phyloP scores from a whole-genome alignment of 306 rosid genomes.

The Rosa chinensis region DNA sequence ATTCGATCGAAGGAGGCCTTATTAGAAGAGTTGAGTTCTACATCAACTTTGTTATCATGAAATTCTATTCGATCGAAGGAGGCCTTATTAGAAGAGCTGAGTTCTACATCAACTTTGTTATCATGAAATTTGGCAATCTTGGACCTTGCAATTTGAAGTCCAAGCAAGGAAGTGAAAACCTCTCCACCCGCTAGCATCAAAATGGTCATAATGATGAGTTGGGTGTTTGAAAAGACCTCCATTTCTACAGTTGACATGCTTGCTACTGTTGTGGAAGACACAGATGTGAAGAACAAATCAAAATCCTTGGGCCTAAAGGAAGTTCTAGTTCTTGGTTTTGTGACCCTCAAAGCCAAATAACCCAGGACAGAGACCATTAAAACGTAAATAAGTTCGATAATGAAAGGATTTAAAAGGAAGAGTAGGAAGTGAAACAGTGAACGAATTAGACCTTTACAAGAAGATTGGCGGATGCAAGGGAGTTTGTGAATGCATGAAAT shows the following conservation, averaged over 20 bases:
- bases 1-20: conserved; percentile 5
- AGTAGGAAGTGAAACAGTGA: background rate
- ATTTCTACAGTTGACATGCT: conserved; percentile 72
- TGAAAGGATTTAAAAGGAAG: conserved; percentile 21
- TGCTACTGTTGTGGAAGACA: conserved; percentile 67
- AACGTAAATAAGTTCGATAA: conserved; percentile 41
- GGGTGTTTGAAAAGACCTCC: conserved; percentile 55
- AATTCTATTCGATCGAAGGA: background rate
- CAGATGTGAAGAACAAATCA: conserved; percentile 68
- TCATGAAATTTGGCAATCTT: conserved; percentile 5
- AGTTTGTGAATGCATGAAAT: background rate
- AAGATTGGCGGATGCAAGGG: background rate
- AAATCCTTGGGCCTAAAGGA: conserved; percentile 20
- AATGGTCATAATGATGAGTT: conserved; percentile 46
- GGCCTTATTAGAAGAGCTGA: background rate
- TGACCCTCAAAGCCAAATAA: conserved; percentile 43
- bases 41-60: background rate
- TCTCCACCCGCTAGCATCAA: conserved; percentile 74
- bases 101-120: background rate
- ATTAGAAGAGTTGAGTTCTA: background rate
- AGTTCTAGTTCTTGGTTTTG: conserved; percentile 33
- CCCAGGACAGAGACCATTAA: conserved; percentile 45
- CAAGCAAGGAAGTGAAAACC: conserved; percentile 55
- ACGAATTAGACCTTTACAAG: background rate
- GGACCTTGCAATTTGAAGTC: conserved; percentile 27